Conservation (phyloP, 306 rosid genomes). For the apple (Malus domestica) region DNA sequence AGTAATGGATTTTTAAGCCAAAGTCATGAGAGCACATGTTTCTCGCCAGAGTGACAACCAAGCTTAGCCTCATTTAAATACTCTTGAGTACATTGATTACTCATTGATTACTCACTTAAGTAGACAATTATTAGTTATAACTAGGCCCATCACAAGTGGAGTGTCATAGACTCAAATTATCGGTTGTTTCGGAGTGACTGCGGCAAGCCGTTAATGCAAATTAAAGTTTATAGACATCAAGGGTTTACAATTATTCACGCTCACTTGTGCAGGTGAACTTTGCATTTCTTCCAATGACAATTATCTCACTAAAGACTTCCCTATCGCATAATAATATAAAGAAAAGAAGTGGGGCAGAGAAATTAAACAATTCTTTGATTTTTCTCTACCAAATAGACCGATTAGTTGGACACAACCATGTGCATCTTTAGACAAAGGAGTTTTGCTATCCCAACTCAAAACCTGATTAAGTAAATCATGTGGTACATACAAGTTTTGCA, state of each 20-base stretch:
- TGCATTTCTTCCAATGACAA: neutral
- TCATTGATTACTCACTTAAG: neutral
- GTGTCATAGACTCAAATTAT: too few relatives aligned
- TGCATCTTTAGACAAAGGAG: slow-evolving; percentile 1
- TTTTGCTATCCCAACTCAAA: neutral
- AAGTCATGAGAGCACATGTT: slow-evolving; percentile 9
- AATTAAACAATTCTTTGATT: neutral
- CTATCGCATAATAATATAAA: neutral
- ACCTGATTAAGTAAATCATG: neutral
- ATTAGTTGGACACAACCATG: slow-evolving; percentile 4
- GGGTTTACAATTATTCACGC: too few relatives aligned
- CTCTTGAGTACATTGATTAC: neutral
- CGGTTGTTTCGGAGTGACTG: neutral
- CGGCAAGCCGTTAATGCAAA: too few relatives aligned
- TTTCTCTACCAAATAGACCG: neutral
- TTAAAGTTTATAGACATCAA: too few relatives aligned
- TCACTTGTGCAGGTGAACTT: neutral
- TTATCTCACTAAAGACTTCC: neutral
- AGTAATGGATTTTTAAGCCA: slow-evolving; percentile 4
- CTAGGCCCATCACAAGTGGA: too few relatives aligned
- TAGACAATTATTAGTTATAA: neutral
- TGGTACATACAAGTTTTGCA: neutral
- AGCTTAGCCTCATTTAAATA: neutral
- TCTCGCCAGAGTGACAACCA: slow-evolving; percentile 4
- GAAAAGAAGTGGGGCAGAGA: neutral